Evolutionary conservation across 495 filamentous ascomycete genomes (phyloP).

Genomic region (Astrothelium macrocarpum): DNA sequence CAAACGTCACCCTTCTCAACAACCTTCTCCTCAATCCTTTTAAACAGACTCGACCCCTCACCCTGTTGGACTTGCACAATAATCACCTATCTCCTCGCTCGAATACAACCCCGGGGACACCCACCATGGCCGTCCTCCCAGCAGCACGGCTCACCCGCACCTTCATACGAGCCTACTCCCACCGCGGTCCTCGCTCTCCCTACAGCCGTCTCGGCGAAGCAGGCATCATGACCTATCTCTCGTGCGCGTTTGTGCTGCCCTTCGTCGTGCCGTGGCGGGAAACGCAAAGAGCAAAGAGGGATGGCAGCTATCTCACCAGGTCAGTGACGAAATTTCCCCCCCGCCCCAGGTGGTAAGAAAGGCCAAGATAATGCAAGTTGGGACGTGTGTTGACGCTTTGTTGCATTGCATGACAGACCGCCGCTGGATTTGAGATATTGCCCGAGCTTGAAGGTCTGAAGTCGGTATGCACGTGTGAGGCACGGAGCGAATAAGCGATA

Average conservation of each 20-base stretch:
- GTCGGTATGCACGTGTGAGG: background rate
- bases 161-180: background rate
- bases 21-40: background rate
- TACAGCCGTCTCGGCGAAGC: background rate
- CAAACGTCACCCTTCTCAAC: background rate
- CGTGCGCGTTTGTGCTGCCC: constrained; percentile 1
- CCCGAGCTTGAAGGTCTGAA: background rate
- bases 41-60: background rate
- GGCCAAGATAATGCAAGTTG: no score
- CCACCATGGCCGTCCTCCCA: background rate
- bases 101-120: background rate
- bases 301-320: constrained; percentile 5
- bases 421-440: background rate
- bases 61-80: background rate
- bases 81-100: background rate
- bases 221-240: constrained; percentile 4
- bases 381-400: background rate
- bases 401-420: constrained; percentile 3
- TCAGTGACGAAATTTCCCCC: background rate
- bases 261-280: constrained; percentile 3
- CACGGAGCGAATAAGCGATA: background rate
- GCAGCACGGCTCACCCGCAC: background rate
- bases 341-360: no score
- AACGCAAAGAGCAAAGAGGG: background rate
- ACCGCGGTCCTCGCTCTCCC: background rate